phyloP scores from a whole-genome alignment of 371 early-diverging fungal species.

The Amoeboaphelidium protococcarum region DNA sequence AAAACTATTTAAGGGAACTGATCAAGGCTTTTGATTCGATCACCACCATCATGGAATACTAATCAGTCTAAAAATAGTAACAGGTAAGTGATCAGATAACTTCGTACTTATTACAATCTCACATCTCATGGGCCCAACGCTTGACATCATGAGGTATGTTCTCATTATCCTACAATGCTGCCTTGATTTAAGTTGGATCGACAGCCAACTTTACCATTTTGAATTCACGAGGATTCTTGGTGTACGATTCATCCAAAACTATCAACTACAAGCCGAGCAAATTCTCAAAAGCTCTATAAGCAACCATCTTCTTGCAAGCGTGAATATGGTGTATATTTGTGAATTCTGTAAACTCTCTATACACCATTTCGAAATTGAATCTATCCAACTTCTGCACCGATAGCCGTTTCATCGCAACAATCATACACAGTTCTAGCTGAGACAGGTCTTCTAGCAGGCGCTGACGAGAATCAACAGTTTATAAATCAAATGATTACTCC shows the following conservation, averaged over 20 bases:
- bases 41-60: too few relatives aligned
- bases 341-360: conserved; percentile 63
- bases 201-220: conserved; percentile 49
- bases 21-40: too few relatives aligned
- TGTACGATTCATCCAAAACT: conserved; percentile 22
- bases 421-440: conserved; percentile 42
- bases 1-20: too few relatives aligned
- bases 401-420: conserved; percentile 47
- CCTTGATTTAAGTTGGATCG: conserved; percentile 34
- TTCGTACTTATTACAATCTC: too few relatives aligned
- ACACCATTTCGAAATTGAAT: conserved; percentile 81
- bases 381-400: conserved; percentile 26
- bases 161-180: conserved; percentile 3
- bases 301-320: conserved; percentile 45
- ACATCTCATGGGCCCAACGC: too few relatives aligned
- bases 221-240: conserved; percentile 48
- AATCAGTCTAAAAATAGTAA: too few relatives aligned
- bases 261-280: conserved; percentile 38
- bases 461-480: too few relatives aligned
- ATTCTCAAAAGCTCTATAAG: conserved; percentile 55
- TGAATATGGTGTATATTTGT: conserved; percentile 26
- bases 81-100: too few relatives aligned
- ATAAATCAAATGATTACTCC: too few relatives aligned
- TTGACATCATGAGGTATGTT: not conserved
- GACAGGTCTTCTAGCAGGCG: conserved; percentile 44